phyloP scores from a whole-genome alignment of 2,329 filamentous ascomycete species.

The Sclerotinia minor region DNA sequence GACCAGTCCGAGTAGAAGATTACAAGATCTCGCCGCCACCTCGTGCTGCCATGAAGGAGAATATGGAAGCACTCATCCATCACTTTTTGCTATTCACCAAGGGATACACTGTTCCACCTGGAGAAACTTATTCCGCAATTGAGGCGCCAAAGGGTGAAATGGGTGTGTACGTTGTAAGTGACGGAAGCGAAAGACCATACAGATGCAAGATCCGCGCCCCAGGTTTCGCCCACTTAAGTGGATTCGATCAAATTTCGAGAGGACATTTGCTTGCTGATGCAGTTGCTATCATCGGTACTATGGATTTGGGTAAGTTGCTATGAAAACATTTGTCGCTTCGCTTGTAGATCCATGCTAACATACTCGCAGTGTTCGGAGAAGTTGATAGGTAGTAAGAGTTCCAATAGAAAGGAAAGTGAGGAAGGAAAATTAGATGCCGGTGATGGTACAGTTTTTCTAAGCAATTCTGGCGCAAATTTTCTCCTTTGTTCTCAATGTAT shows the following conservation, averaged over 20 bases:
- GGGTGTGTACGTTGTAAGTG: constrained; percentile 94
- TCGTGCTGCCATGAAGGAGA: constrained; percentile 99
- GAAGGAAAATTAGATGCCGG: constrained; percentile 32
- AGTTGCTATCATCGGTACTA: constrained; percentile 89
- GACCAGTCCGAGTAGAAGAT: constrained; percentile 92
- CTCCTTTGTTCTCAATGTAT: constrained; percentile 33
- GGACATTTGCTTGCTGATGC: constrained; percentile 95
- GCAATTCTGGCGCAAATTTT: constrained; percentile 26
- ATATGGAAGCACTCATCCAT: constrained; percentile 99
- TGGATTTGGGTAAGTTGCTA: constrained; percentile 73
- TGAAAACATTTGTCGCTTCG: constrained; percentile 22
- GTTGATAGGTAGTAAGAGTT: constrained; percentile 50
- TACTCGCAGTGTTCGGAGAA: constrained; percentile 44
- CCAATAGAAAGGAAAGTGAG: constrained; percentile 27
- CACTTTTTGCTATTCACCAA: constrained; percentile 99
- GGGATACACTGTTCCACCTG: constrained; percentile 94
- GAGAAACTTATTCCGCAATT: constrained; percentile 96
- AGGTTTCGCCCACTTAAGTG: constrained; percentile 90
- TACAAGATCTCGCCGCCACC: constrained; percentile 98
- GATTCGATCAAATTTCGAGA: constrained; percentile 89
- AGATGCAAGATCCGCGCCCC: constrained; percentile 96
- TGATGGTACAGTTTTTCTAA: constrained; percentile 13
- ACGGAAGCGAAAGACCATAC: constrained; percentile 95
- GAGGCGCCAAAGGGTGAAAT: constrained; percentile 99
- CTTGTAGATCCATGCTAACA: constrained; percentile 31